phyloP scores from a whole-genome alignment of 2,329 filamentous ascomycete species.

The Leptographium flavum region DNA sequence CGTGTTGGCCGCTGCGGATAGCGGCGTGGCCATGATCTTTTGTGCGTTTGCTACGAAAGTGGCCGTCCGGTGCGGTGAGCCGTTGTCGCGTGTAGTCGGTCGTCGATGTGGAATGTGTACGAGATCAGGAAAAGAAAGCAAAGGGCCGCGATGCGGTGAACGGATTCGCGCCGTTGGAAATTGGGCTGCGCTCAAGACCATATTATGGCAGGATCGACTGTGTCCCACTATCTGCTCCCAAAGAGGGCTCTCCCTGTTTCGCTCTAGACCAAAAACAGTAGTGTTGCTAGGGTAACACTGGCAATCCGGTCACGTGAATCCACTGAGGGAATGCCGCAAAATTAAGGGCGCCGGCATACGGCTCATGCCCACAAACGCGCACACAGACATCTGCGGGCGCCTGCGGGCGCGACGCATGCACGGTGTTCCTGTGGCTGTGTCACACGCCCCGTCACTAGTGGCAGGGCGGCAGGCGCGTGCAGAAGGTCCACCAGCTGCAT shows the following conservation, averaged over 20 bases:
- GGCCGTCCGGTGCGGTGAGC: too few relatives aligned
- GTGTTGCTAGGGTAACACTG: conserved; percentile 6
- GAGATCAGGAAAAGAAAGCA: not conserved
- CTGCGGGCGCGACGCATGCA: not conserved
- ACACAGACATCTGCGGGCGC: too few relatives aligned
- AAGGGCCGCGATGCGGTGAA: conserved; percentile 1
- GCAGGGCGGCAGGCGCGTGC: too few relatives aligned
- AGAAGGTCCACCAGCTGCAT: too few relatives aligned
- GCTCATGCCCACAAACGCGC: too few relatives aligned
- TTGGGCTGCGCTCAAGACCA: not conserved
- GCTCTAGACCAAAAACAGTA: conserved; percentile 1
- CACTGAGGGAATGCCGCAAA: not conserved
- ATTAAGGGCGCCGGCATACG: not conserved
- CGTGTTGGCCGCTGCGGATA: conserved; percentile 24
- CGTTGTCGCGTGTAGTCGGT: not conserved
- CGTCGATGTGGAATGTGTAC: not conserved
- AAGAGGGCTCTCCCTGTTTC: not conserved
- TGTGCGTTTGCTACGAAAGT: not conserved
- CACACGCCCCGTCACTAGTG: not conserved
- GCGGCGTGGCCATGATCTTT: conserved; percentile 23
- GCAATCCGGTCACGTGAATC: not conserved
- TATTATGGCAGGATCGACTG: conserved; percentile 3
- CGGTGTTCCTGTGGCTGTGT: not conserved
- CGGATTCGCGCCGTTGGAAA: not conserved
- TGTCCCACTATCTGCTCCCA: not conserved